These are phyloP conservation scores for Haplographium delicatum DNA, from an alignment of 495 filamentous ascomycete species.

Conservation along the genomic window DNA sequence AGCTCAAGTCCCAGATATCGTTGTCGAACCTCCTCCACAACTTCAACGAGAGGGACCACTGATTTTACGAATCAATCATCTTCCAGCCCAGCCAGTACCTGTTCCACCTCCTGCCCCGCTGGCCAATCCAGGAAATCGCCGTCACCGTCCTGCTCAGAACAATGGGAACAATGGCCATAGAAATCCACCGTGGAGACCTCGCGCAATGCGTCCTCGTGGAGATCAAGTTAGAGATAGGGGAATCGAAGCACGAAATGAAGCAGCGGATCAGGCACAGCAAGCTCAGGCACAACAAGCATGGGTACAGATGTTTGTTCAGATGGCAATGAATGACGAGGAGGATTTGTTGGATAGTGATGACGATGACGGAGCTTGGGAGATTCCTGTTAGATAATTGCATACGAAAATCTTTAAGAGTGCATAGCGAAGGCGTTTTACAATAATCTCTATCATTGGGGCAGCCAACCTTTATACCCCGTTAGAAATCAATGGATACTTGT, in stretches of 20 bases:
- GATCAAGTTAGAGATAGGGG: conserved; percentile 5
- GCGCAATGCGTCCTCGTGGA: neutral
- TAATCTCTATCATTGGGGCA: too few relatives aligned
- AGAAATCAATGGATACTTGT: too few relatives aligned
- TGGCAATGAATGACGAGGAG: conserved; percentile 49
- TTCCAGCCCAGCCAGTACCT: conserved; percentile 14
- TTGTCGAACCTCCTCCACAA: conserved; percentile 20
- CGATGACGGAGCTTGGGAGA: conserved; percentile 26
- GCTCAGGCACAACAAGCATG: conserved; percentile 39
- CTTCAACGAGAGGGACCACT: conserved; percentile 46
- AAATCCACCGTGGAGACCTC: neutral
- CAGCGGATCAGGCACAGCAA: neutral
- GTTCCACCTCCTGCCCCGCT: conserved; percentile 8
- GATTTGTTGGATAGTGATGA: conserved; percentile 38
- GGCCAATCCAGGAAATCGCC: conserved; percentile 6
- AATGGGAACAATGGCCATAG: neutral
- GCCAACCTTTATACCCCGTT: too few relatives aligned
- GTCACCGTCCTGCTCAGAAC: neutral
- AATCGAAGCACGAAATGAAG: neutral
- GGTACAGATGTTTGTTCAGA: conserved; percentile 48
- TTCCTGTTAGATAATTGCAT: conserved; percentile 21
- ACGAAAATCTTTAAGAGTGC: neutral
- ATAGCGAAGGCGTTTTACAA: conserved; percentile 7
- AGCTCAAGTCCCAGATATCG: conserved; percentile 4
- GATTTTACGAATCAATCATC: conserved; percentile 43